phyloP scores from a whole-genome alignment of 805 yeast species.

The Saturnispora bothae region DNA sequence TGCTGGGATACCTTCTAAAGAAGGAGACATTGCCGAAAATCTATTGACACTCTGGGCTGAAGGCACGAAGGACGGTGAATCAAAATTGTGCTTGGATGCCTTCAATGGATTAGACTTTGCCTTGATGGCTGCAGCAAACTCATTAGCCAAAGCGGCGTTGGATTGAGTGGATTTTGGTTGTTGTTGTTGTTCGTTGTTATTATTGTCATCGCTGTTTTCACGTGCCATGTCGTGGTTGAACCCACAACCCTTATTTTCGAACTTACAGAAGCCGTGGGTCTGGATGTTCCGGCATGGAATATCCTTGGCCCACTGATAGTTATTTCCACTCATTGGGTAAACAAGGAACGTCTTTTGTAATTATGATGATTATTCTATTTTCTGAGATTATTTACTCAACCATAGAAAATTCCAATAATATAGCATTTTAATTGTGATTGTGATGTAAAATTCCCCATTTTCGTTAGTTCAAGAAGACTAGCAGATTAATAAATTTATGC shows the following conservation, averaged over 20 bases:
- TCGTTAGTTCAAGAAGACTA: no score
- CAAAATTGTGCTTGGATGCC: constrained; percentile 35
- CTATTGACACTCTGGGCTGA: constrained; percentile 22
- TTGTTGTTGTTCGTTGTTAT: constrained; percentile 3
- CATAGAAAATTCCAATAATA: no score
- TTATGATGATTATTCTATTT: no score
- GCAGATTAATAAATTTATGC: no score
- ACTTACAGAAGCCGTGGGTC: constrained; percentile 82
- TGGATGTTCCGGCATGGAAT: constrained; percentile 77
- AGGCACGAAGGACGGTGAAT: constrained; percentile 47
- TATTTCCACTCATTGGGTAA: constrained; percentile 7
- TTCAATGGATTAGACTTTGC: constrained; percentile 6
- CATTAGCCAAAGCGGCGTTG: constrained; percentile 6
- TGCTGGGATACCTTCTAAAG: constrained; percentile 35
- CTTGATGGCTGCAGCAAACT: constrained; percentile 5
- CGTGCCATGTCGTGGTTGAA: constrained; percentile 52
- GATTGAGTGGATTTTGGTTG: no score
- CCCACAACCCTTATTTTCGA: constrained; percentile 78
- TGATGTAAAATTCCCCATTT: no score
- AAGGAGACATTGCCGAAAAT: constrained; percentile 39
- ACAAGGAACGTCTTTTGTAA: no score
- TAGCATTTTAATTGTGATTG: no score
- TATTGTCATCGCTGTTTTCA: not conserved
- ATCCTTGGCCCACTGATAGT: constrained; percentile 50
- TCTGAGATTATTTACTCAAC: no score